Conservation (phyloP, 164 flowering plant species). For the Paratinospora sagittata region DNA sequence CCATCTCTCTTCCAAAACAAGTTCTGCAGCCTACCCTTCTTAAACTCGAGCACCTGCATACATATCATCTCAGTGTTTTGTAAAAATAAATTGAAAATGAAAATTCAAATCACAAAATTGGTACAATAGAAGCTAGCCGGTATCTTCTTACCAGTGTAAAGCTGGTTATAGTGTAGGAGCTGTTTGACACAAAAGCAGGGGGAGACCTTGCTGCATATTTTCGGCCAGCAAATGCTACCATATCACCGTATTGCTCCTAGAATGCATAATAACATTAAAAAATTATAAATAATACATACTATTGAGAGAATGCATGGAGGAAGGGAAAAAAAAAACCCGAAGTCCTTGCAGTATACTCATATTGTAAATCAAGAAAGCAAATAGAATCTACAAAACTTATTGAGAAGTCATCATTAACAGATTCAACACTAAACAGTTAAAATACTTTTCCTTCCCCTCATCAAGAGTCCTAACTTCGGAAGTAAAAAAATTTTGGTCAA, state of each 20-base stretch:
- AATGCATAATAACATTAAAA: background rate
- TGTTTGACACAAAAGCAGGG: constrained; percentile 49
- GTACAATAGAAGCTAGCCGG: background rate
- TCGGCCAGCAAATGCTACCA: constrained; percentile 82
- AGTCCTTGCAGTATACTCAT: no score
- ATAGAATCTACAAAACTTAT: no score
- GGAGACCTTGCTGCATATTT: constrained; percentile 71
- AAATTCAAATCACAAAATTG: background rate
- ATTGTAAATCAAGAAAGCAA: no score
- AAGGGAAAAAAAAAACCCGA: background rate
- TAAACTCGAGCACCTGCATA: constrained; percentile 72
- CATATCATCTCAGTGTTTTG: background rate
- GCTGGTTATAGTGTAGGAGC: constrained; percentile 39
- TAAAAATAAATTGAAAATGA: background rate
- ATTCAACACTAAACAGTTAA: no score
- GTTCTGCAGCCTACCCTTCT: constrained; percentile 84
- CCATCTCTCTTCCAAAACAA: constrained; percentile 72
- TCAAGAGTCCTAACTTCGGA: no score
- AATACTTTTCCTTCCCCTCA: no score
- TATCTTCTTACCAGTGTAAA: constrained; percentile 53
- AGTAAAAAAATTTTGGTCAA: no score
- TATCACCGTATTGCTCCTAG: constrained; percentile 55
- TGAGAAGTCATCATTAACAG: no score
- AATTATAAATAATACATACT: background rate
- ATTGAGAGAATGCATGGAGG: background rate